These are phyloP conservation scores for Oenanthe javanica DNA, from an alignment of 140 eudicot species.

Conservation along the genomic window DNA sequence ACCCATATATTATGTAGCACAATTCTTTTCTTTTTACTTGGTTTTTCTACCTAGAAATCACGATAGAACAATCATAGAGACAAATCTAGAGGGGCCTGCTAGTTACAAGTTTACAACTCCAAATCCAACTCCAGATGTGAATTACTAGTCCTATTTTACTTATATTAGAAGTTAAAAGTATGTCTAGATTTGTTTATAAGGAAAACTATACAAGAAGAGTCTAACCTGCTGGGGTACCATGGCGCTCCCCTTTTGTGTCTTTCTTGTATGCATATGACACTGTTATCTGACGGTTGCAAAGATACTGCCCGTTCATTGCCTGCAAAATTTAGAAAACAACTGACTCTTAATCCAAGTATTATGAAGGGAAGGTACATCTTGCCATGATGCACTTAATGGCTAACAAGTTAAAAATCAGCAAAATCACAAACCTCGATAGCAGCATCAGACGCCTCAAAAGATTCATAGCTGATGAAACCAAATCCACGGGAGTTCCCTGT, in stretches of 20 bases:
- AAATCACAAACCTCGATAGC: conserved; percentile 71
- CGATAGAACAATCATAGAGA: neutral
- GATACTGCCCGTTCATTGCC: conserved; percentile 97
- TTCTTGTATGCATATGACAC: conserved; percentile 99
- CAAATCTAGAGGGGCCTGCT: neutral
- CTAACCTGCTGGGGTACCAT: conserved; percentile 98
- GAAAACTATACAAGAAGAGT: conserved; percentile 1
- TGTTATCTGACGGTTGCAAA: conserved; percentile 94
- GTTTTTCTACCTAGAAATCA: neutral
- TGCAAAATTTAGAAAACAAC: conserved; percentile 23
- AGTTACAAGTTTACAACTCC: neutral
- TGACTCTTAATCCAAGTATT: neutral
- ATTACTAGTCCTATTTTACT: neutral
- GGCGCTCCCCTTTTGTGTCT: conserved; percentile 98
- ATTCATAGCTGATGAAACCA: conserved; percentile 97
- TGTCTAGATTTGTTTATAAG: neutral
- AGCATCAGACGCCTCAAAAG: conserved; percentile 98
- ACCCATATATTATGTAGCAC: neutral
- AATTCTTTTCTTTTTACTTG: neutral
- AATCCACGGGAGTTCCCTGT: conserved; percentile 95
- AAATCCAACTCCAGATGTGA: neutral
- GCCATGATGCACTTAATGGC: neutral
- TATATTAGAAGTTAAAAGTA: neutral
- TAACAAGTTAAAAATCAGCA: neutral
- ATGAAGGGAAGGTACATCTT: neutral